A percentile compares a stretch with the other conserved stretches of the same genome.
phyloP scores from a whole-genome alignment of 495 filamentous ascomycete species.

The Aspergillus avenaceus region DNA sequence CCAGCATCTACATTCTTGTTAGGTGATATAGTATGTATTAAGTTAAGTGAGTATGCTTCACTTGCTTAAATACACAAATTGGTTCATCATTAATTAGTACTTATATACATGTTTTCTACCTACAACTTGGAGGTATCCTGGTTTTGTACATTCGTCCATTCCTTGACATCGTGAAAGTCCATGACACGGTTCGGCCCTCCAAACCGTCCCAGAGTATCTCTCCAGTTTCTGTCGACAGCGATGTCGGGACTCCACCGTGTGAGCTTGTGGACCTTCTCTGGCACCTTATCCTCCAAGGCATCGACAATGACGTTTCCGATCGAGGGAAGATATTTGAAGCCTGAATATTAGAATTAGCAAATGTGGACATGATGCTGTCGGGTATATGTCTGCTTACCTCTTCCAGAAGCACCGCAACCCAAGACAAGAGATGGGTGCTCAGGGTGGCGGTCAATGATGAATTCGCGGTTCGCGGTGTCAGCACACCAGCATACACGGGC shows the following conservation, averaged over 20 bases:
- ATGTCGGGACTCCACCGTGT: conserved; percentile 39
- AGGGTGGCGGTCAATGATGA: conserved; percentile 39
- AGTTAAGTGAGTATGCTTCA: no score
- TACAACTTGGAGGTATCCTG: conserved; percentile 17
- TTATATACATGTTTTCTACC: neutral
- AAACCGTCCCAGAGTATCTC: conserved; percentile 32
- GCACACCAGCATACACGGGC: conserved; percentile 48
- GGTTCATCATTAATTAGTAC: neutral
- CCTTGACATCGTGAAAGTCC: conserved; percentile 34
- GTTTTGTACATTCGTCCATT: conserved; percentile 16
- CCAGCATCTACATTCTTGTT: no score
- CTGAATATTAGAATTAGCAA: conserved; percentile 3
- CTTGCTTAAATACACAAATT: neutral
- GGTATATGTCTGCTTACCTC: conserved; percentile 8
- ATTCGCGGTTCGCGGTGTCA: conserved; percentile 43
- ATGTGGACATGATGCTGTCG: neutral
- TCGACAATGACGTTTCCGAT: conserved; percentile 36
- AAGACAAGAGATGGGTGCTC: conserved; percentile 29
- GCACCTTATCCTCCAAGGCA: conserved; percentile 27
- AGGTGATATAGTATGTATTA: no score
- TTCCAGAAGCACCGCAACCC: conserved; percentile 37
- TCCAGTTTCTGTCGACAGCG: conserved; percentile 34
- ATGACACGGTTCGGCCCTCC: conserved; percentile 34
- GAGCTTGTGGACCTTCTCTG: conserved; percentile 23
- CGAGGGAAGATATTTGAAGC: conserved; percentile 36